phyloP scores from a whole-genome alignment of 2,329 filamentous ascomycete genomes.

The Ceratocystis albifundus region DNA sequence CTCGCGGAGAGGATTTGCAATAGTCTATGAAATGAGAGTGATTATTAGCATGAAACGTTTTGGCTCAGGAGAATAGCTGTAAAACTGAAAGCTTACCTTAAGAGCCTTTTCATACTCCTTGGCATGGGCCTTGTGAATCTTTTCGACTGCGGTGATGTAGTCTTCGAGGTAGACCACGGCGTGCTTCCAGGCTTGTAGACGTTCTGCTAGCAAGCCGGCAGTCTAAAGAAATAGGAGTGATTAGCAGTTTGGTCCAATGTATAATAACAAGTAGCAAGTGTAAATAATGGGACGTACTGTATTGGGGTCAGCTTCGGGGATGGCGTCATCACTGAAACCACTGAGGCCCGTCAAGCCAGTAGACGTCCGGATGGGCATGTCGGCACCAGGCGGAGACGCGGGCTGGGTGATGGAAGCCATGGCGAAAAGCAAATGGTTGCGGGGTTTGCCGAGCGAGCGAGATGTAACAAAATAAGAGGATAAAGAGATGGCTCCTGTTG shows the following conservation, averaged over 20 bases:
- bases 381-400: constrained; percentile 13
- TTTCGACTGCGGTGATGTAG: constrained; percentile 75
- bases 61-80: constrained; percentile 10
- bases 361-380: constrained; percentile 16
- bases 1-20: constrained; percentile 75
- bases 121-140: constrained; percentile 68
- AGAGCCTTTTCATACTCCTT: constrained; percentile 94
- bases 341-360: constrained; percentile 28
- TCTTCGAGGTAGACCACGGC: constrained; percentile 84
- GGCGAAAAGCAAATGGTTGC: constrained; percentile 5
- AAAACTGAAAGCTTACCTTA: constrained; percentile 47
- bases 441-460: not conserved
- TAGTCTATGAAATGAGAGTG: constrained; percentile 45
- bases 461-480: constrained; percentile 23
- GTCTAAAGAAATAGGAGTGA: constrained; percentile 38
- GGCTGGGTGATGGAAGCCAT: constrained; percentile 18
- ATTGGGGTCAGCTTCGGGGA: constrained; percentile 47
- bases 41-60: constrained; percentile 17
- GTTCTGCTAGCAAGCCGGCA: constrained; percentile 70
- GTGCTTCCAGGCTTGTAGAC: constrained; percentile 92
- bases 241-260: not conserved
- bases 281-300: constrained; percentile 34
- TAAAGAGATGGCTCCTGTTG: not conserved
- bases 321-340: constrained; percentile 44
- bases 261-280: not conserved